Evolutionary conservation across 2,329 filamentous ascomycete species (phyloP), one percentile per base, ranked within the genome.

Genomic region (Mollisia scopiformis): DNA sequence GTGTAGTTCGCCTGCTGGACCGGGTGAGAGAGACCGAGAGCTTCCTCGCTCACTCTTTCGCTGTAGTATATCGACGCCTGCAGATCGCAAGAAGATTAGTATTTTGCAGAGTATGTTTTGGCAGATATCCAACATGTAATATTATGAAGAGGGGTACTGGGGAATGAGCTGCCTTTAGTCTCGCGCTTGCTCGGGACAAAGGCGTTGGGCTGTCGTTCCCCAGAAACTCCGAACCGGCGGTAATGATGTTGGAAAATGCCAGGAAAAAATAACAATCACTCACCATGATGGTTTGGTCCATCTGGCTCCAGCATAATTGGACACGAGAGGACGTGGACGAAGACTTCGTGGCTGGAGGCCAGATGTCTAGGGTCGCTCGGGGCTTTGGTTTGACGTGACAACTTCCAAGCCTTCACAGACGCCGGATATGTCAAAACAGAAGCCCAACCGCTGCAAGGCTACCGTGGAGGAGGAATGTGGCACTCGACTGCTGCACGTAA

Each of bases 251-350:
- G 25, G 39, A 33, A 60, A 54, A 50, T 35, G 43, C 23, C 31
- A 59, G 35, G 46, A 37, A 35, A 61, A 13, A 33, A 35, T 57
- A 52, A 14, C 19, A 31, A 28, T 46, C n/a, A 54, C 66, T 63
- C 55, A 72, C 72, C 71, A 72, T 72, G 59, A 67, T 71, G 64
- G 43, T 52, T 69, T 62, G 63, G 61, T 54, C 67, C 68, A 73
- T 72, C 67, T 64, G 65, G 63, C 70, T 73, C 70, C 64, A 72
- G 68, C 71, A 74, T 74, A 72, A 54, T 71, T 71, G 59, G 50
- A 53, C 37, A 39, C 49, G 49, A 52, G 52, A 43, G 52, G 33
- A 41, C 35, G 47, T 33, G 39, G 19, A 31, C 13, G 13, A 13
- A 23, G 33, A 21, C 47, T 33, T 28, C 56, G 52, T 31, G 37